Conservation (phyloP, 1,139 yeast genomes). For the Hanseniaspora sp. region DNA sequence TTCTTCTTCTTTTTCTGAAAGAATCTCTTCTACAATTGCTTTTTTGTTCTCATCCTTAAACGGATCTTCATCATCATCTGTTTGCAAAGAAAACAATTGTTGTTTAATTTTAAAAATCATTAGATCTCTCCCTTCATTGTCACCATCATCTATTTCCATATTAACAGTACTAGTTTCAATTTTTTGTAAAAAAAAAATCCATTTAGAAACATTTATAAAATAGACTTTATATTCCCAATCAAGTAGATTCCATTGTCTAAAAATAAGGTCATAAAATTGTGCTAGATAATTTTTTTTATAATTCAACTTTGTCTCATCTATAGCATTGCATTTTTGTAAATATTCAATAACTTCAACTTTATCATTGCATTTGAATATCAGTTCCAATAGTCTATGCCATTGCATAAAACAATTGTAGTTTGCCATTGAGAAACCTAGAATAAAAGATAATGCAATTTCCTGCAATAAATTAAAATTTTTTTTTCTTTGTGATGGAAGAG, state of each 20-base stretch:
- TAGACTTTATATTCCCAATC: slow-evolving; percentile 34
- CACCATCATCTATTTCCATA: background rate
- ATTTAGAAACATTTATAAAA: slow-evolving; percentile 24
- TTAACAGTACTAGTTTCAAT: background rate
- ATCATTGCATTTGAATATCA: slow-evolving; percentile 22
- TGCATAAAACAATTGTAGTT: slow-evolving; percentile 39
- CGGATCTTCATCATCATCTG: background rate
- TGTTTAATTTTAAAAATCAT: background rate
- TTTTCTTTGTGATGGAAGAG: too few relatives aligned
- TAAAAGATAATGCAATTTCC: slow-evolving; percentile 35
- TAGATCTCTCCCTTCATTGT: background rate
- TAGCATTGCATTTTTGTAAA: background rate
- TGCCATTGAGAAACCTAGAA: slow-evolving; percentile 33
- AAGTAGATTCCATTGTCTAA: slow-evolving; percentile 28
- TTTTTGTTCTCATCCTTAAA: background rate
- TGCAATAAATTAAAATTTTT: slow-evolving; percentile 31
- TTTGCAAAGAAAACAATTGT: background rate
- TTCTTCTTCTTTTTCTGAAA: slow-evolving; percentile 1
- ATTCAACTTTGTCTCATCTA: slow-evolving; percentile 14
- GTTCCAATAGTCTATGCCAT: slow-evolving; percentile 35
- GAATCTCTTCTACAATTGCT: background rate
- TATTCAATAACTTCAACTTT: background rate
- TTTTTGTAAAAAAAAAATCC: background rate
- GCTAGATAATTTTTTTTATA: background rate
- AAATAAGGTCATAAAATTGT: slow-evolving; percentile 26